phyloP scores from a whole-genome alignment of 78 protist genomes.

The Tieghemostelium lacteum region DNA sequence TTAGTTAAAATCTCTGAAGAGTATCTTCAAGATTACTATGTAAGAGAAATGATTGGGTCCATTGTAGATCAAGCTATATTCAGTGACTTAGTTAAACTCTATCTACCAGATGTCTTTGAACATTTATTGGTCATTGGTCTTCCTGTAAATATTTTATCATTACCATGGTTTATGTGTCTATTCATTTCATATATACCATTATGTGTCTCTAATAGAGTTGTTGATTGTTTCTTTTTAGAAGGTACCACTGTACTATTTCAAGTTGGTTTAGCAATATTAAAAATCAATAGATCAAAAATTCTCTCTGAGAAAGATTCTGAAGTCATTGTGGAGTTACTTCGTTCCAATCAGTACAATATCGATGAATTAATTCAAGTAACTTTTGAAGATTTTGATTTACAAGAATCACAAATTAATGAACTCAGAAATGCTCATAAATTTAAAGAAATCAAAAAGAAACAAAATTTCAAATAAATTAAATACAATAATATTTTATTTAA shows the following conservation, averaged over 20 bases:
- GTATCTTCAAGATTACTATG: constrained; percentile 83
- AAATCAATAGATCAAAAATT: constrained; percentile 43
- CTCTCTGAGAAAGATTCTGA: constrained; percentile 57
- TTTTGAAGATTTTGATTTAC: constrained; percentile 37
- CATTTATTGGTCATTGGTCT: constrained; percentile 78
- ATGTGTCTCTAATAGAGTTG: constrained; percentile 53
- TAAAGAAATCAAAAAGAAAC: constrained; percentile 58
- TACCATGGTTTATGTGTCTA: constrained; percentile 87
- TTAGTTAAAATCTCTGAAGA: constrained; percentile 81
- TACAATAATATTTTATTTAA: too few species aligned
- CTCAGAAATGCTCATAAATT: constrained; percentile 65
- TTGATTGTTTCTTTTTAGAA: constrained; percentile 81
- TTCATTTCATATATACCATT: constrained; percentile 79
- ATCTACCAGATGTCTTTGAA: constrained; percentile 69
- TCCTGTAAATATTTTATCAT: constrained; percentile 45
- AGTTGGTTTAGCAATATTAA: constrained; percentile 69
- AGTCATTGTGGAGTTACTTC: constrained; percentile 28
- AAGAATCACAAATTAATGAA: constrained; percentile 43
- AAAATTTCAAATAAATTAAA: neutral
- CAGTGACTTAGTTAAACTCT: constrained; percentile 34
- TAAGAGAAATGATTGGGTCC: constrained; percentile 76
- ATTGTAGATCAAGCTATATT: constrained; percentile 79
- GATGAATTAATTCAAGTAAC: constrained; percentile 63
- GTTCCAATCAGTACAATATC: constrained; percentile 31
- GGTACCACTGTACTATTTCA: constrained; percentile 78